Evolutionary conservation across 768 basidiomycete genomes (phyloP).

Genomic region (Dentipellis fragilis): DNA sequence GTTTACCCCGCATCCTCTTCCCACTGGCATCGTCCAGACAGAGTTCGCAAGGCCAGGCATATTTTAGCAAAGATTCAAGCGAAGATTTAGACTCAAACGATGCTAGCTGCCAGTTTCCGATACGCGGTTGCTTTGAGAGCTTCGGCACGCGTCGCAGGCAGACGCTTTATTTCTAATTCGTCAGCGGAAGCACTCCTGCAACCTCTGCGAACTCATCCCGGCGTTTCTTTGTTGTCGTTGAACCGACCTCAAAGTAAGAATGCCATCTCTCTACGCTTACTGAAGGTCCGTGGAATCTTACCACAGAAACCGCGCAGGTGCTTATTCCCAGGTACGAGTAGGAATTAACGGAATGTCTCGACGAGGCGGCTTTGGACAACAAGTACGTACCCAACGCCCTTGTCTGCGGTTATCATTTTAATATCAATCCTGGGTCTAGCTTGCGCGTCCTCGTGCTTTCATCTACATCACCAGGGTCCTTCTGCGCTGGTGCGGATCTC

Average conservation of each 20-base stretch:
- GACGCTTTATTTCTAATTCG: background rate
- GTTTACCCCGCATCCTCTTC: too few relatives aligned
- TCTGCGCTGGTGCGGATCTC: slow-evolving; percentile 91
- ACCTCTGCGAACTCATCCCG: slow-evolving; percentile 42
- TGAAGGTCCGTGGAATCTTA: slow-evolving; percentile 36
- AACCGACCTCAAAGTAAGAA: slow-evolving; percentile 81
- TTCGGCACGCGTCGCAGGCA: background rate
- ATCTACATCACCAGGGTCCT: slow-evolving; percentile 66
- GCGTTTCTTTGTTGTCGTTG: slow-evolving; percentile 65
- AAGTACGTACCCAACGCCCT: slow-evolving; percentile 32
- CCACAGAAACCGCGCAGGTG: slow-evolving; percentile 1
- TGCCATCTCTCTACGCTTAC: slow-evolving; percentile 68
- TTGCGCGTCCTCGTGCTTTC: slow-evolving; percentile 76
- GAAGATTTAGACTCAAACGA: background rate
- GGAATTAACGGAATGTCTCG: background rate
- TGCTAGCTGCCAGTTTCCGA: background rate
- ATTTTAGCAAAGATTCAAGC: too few relatives aligned
- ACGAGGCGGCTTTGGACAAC: slow-evolving; percentile 29
- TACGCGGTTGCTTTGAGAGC: background rate
- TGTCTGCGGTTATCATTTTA: background rate
- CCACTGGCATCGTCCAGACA: too few relatives aligned
- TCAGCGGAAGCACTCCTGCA: slow-evolving; percentile 18
- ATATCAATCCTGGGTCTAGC: slow-evolving; percentile 22
- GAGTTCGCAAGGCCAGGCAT: too few relatives aligned
- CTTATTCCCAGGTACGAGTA: slow-evolving; percentile 1